Conservation (phyloP, 805 yeast species). For the Metschnikowia santaceciliae region DNA sequence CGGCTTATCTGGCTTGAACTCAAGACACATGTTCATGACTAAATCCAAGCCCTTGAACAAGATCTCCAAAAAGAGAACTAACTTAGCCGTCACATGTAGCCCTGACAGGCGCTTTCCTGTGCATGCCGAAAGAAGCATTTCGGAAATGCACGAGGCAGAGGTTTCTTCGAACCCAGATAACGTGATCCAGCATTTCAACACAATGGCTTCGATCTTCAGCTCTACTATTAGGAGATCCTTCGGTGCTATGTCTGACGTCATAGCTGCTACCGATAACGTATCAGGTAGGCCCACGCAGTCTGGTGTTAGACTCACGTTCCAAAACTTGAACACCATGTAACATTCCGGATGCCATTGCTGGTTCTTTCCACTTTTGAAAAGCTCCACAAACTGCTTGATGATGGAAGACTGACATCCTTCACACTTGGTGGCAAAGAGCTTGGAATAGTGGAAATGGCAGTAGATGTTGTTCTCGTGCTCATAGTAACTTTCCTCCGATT, state of each 20-base stretch:
- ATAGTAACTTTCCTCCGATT: constrained; percentile 85
- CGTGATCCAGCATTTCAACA: constrained; percentile 76
- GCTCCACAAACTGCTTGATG: constrained; percentile 89
- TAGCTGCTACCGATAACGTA: constrained; percentile 7
- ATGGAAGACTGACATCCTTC: constrained; percentile 92
- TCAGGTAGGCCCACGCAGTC: constrained; percentile 49
- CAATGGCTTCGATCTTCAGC: constrained; percentile 53
- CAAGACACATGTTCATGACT: constrained; percentile 26
- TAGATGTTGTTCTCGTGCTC: constrained; percentile 80
- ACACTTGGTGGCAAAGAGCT: constrained; percentile 78
- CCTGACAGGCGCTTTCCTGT: constrained; percentile 68
- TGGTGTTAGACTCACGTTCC: constrained; percentile 81
- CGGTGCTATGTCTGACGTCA: constrained; percentile 28
- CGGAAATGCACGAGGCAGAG: constrained; percentile 83
- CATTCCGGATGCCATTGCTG: constrained; percentile 99
- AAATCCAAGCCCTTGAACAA: constrained; percentile 72
- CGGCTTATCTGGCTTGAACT: constrained; percentile 15
- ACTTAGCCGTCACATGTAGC: constrained; percentile 60
- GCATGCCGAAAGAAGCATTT: constrained; percentile 84
- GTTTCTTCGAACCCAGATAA: constrained; percentile 87
- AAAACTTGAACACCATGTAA: constrained; percentile 93
- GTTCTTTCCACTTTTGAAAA: constrained; percentile 82
- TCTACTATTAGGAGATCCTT: constrained; percentile 55
- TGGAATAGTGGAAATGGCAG: constrained; percentile 92
- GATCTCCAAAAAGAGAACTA: constrained; percentile 70